Evolutionary conservation across 306 rosid species (phyloP).

Genomic region (Trifolium repens): DNA sequence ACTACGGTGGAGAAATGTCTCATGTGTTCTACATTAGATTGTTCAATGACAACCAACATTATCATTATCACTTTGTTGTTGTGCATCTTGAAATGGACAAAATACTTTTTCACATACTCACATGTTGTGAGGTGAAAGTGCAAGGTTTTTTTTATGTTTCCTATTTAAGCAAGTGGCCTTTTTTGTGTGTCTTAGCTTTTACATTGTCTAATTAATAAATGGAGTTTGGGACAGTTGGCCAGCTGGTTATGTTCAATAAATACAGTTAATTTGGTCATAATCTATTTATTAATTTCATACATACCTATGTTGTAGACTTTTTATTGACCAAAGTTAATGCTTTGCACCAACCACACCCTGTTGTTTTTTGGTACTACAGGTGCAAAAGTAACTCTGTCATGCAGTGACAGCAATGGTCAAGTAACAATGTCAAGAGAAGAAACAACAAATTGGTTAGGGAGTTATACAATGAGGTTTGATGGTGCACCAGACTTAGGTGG

Average conservation of each 20-base stretch:
- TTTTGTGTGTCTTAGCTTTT: neutral
- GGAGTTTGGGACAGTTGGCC: constrained; percentile 28
- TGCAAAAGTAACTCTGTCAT: constrained; percentile 69
- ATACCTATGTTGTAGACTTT: neutral
- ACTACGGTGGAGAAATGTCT: no score
- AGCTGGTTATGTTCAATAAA: constrained; percentile 11
- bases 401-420: constrained; percentile 69
- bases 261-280: constrained; percentile 5
- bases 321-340: constrained; percentile 28
- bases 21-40: no score
- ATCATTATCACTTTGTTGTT: neutral
- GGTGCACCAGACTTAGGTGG: constrained; percentile 74
- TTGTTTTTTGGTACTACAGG: constrained; percentile 54
- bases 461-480: constrained; percentile 67
- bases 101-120: neutral
- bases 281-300: neutral
- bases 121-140: constrained; percentile 30
- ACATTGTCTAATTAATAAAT: constrained; percentile 17
- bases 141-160: neutral
- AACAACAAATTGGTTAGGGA: constrained; percentile 79
- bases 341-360: constrained; percentile 21
- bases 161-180: neutral
- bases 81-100: neutral
- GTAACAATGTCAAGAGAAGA: constrained; percentile 73
- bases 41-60: no score